Evolutionary conservation across 495 filamentous ascomycete genomes (phyloP).

Genomic region (Pyrenula massariospora): DNA sequence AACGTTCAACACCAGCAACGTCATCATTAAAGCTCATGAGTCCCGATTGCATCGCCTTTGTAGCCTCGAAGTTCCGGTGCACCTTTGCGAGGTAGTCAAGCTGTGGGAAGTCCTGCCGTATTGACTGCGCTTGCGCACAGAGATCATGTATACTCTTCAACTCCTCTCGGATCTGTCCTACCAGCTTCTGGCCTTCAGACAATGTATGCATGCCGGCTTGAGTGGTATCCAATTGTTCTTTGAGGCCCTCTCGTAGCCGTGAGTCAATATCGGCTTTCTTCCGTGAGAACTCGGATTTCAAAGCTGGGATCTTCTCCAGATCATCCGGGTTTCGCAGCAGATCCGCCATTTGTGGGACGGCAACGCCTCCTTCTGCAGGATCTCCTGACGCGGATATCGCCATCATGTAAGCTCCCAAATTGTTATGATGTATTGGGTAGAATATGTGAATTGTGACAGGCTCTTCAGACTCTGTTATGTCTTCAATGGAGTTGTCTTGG

Average conservation of each 20-base stretch:
- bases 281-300: conserved; percentile 87
- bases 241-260: conserved; percentile 74
- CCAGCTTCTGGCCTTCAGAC: conserved; percentile 73
- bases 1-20: conserved; percentile 56
- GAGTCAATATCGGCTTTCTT: conserved; percentile 88
- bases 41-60: conserved; percentile 81
- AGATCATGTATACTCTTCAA: conserved; percentile 97
- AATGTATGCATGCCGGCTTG: conserved; percentile 82
- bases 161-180: conserved; percentile 87
- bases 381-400: conserved; percentile 7
- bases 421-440: no score
- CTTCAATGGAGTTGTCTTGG: no score
- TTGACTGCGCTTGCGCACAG: conserved; percentile 88
- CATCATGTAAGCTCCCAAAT: no score
- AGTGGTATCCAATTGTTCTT: conserved; percentile 84
- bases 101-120: conserved; percentile 92
- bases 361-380: conserved; percentile 27
- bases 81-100: conserved; percentile 90
- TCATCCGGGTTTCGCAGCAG: conserved; percentile 63
- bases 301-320: conserved; percentile 82
- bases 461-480: no score
- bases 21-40: conserved; percentile 75
- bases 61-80: conserved; percentile 86
- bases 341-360: conserved; percentile 36
- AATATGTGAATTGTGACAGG: no score